phyloP scores from a whole-genome alignment of 2,329 filamentous ascomycete species.

The Fusarium sp. region DNA sequence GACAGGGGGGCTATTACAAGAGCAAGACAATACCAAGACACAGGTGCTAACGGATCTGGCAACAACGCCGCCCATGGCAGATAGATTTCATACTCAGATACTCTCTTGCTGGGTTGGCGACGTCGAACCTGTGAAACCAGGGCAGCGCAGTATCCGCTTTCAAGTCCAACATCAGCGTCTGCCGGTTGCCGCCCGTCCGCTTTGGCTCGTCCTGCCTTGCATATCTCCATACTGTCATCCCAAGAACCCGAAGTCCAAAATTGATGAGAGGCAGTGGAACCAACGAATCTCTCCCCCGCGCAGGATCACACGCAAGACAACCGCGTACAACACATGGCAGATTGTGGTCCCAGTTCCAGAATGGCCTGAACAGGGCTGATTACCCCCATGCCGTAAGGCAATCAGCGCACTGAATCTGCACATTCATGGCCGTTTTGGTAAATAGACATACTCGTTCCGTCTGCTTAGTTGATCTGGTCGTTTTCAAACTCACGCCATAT shows the following conservation, averaged over 20 bases:
- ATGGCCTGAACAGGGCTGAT: slow-evolving; percentile 33
- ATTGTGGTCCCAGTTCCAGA: slow-evolving; percentile 19
- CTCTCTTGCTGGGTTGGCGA: slow-evolving; percentile 25
- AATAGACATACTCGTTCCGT: slow-evolving; percentile 17
- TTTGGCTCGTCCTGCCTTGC: slow-evolving; percentile 16
- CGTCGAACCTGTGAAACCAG: slow-evolving; percentile 23
- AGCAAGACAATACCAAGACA: slow-evolving; percentile 11
- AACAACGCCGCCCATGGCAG: slow-evolving; percentile 35
- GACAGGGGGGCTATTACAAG: slow-evolving; percentile 25
- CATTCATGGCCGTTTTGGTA: slow-evolving; percentile 22
- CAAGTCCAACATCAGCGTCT: slow-evolving; percentile 27
- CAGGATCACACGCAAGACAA: slow-evolving; percentile 37
- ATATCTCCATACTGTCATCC: slow-evolving; percentile 27
- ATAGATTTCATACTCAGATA: slow-evolving; percentile 1
- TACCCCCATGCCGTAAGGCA: slow-evolving; percentile 18
- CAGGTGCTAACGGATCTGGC: slow-evolving; percentile 25
- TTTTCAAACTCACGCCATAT: slow-evolving; percentile 38
- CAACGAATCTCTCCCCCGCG: slow-evolving; percentile 37
- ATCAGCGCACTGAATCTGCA: slow-evolving; percentile 23
- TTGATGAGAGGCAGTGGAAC: slow-evolving; percentile 35
- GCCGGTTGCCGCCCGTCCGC: slow-evolving; percentile 22
- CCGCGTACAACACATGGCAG: slow-evolving; percentile 35
- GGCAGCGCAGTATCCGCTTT: slow-evolving; percentile 15
- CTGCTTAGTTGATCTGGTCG: slow-evolving; percentile 33
- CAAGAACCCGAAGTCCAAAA: slow-evolving; percentile 15